A percentile compares a stretch with the other conserved stretches of the same genome.
phyloP scores from a whole-genome alignment of 345 rosid species.

The Camelina hispida region DNA sequence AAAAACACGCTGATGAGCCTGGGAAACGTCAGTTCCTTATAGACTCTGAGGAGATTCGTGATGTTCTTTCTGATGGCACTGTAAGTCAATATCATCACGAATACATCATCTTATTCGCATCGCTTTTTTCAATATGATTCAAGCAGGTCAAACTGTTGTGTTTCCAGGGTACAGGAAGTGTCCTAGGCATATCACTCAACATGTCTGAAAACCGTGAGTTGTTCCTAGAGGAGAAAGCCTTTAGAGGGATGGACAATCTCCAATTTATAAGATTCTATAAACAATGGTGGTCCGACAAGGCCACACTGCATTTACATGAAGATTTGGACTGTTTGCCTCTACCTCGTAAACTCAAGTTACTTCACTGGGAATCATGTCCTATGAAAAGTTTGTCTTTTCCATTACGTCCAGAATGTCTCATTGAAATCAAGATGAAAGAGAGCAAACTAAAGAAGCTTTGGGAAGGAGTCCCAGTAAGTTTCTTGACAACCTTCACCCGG shows the following conservation, averaged over 20 bases:
- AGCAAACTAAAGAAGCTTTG: slow-evolving; percentile 40
- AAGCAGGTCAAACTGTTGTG: not conserved
- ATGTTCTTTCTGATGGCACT: not conserved
- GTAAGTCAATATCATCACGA: not conserved
- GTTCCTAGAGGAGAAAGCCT: not conserved
- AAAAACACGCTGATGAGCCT: not conserved
- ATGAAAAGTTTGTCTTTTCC: not conserved
- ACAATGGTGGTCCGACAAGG: not conserved
- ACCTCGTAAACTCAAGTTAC: slow-evolving; percentile 20
- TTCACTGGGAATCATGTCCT: slow-evolving; percentile 29
- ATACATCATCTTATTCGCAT: not conserved
- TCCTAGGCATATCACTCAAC: not conserved
- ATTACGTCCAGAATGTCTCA: slow-evolving; percentile 7
- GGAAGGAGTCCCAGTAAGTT: slow-evolving; percentile 37
- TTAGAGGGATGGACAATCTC: slow-evolving; percentile 10
- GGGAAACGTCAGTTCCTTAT: not conserved
- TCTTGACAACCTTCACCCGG: not conserved
- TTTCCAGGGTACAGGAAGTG: not conserved
- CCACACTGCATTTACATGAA: not conserved
- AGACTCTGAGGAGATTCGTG: not conserved
- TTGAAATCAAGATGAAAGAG: not conserved
- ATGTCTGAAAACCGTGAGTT: not conserved
- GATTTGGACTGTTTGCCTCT: slow-evolving; percentile 17
- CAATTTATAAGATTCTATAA: slow-evolving; percentile 10
- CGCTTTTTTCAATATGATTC: not conserved